These are phyloP conservation scores for Spathaspora girioi DNA, from an alignment of 805 yeast genomes.

Conservation along the genomic window DNA sequence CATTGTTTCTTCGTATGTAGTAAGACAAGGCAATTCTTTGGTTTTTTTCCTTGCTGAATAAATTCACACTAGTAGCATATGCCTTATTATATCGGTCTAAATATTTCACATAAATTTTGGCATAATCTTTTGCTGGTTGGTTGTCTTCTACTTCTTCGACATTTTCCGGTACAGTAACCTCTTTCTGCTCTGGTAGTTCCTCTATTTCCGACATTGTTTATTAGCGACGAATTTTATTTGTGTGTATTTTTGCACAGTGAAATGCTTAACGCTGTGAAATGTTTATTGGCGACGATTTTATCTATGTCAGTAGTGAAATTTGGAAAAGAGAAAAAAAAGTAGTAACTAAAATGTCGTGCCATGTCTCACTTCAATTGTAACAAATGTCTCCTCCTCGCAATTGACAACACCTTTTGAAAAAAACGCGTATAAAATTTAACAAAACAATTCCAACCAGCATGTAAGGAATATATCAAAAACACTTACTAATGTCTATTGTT, in stretches of 20 bases:
- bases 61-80: slow-evolving; percentile 18
- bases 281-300: too few species aligned
- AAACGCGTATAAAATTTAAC: not conserved
- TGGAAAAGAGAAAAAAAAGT: not conserved
- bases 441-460: not conserved
- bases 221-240: too few species aligned
- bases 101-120: slow-evolving; percentile 23
- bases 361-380: too few species aligned
- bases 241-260: too few species aligned
- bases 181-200: slow-evolving; percentile 1
- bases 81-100: slow-evolving; percentile 22
- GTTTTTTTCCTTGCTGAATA: slow-evolving; percentile 29
- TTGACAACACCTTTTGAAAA: not conserved
- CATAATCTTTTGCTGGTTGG: slow-evolving; percentile 16
- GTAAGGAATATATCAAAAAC: not conserved
- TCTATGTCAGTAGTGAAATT: too few species aligned
- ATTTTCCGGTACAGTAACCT: slow-evolving; percentile 3
- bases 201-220: not conserved
- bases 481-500: slow-evolving; percentile 74
- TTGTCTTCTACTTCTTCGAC: not conserved
- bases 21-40: slow-evolving; percentile 32
- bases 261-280: too few species aligned
- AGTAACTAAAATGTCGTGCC: not conserved
- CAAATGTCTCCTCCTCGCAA: not conserved
- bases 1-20: slow-evolving; percentile 35